Evolutionary conservation across 768 basidiomycete genomes (phyloP).

Genomic region (Solioccasus polychromus): DNA sequence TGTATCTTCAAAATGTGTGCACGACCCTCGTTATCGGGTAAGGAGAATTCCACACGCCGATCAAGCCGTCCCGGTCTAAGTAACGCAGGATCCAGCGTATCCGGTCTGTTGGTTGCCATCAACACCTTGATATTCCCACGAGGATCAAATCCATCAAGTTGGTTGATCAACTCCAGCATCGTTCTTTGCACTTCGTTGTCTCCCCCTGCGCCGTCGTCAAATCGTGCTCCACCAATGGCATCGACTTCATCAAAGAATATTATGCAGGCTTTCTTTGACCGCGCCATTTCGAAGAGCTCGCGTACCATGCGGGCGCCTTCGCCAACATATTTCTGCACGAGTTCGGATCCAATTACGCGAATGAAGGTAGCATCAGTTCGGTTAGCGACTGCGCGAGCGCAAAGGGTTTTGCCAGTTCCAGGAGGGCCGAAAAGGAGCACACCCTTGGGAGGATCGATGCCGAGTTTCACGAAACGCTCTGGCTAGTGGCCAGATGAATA

Average conservation of each 20-base stretch:
- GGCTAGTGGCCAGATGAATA: conserved; percentile 56
- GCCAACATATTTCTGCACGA: conserved; percentile 99
- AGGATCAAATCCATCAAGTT: conserved; percentile 97
- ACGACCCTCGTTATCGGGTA: conserved; percentile 94
- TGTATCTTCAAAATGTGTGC: conserved; percentile 97
- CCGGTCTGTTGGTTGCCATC: conserved; percentile 99
- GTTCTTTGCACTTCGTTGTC: conserved; percentile 99
- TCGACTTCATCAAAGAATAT: conserved; percentile 99
- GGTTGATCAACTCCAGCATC: conserved; percentile 99
- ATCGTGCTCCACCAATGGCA: conserved; percentile 96
- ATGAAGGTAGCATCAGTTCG: conserved; percentile 99
- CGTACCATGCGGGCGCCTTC: conserved; percentile 99
- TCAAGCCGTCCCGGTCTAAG: conserved; percentile 95
- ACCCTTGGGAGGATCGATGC: conserved; percentile 98
- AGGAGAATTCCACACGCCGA: conserved; percentile 92
- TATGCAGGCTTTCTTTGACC: conserved; percentile 98
- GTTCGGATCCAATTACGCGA: conserved; percentile 96
- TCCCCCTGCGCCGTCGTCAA: conserved; percentile 97
- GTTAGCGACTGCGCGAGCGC: conserved; percentile 97
- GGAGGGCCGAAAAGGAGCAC: conserved; percentile 94
- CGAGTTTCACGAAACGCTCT: conserved; percentile 97
- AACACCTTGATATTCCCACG: conserved; percentile 99
- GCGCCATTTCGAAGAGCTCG: conserved; percentile 98
- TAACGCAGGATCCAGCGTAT: conserved; percentile 95
- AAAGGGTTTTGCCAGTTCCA: conserved; percentile 98